Percentiles rank a stretch among this genome's conserved stretches.
Conservation (phyloP, 345 rosid species). For the Salix purpurea region DNA sequence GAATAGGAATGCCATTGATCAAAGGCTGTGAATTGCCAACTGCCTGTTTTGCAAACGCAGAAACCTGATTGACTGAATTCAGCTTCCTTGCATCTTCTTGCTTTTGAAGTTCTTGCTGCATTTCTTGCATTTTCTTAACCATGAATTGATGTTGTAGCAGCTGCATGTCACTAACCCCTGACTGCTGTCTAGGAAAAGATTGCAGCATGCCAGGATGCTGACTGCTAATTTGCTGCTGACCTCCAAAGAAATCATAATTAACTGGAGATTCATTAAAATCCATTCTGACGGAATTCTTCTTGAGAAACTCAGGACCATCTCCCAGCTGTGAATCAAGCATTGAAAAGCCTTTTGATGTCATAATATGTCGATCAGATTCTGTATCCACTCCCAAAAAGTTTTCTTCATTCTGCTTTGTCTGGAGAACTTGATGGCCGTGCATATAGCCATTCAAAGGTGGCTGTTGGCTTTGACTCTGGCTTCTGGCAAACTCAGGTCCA, state of each 20-base stretch:
- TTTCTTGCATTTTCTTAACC: constrained; percentile 66
- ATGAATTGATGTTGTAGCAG: constrained; percentile 63
- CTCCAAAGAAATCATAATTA: constrained; percentile 37
- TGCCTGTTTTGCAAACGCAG: constrained; percentile 38
- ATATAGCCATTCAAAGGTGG: constrained; percentile 57
- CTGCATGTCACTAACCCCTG: constrained; percentile 56
- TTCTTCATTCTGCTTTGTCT: constrained; percentile 50
- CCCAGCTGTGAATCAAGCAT: constrained; percentile 40
- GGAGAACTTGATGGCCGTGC: constrained; percentile 51
- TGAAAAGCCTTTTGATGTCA: constrained; percentile 49
- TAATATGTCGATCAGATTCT: constrained; percentile 47
- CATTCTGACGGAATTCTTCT: constrained; percentile 1
- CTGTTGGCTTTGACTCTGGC: constrained; percentile 51
- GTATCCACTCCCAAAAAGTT: constrained; percentile 57
- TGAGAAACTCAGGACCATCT: constrained; percentile 16
- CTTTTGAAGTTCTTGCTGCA: constrained; percentile 52
- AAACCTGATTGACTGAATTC: constrained; percentile 40
- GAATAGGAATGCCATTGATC: constrained; percentile 52
- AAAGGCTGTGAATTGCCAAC: constrained; percentile 36
- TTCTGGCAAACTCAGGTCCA: constrained; percentile 54
- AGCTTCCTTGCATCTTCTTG: constrained; percentile 43
- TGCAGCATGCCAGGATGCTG: constrained; percentile 31
- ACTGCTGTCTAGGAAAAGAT: constrained; percentile 46
- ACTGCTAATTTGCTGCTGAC: constrained; percentile 34
- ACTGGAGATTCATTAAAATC: constrained; percentile 24